These are phyloP conservation scores for Quercus lobata DNA, from an alignment of 331 rosid genomes.

Conservation along the genomic window DNA sequence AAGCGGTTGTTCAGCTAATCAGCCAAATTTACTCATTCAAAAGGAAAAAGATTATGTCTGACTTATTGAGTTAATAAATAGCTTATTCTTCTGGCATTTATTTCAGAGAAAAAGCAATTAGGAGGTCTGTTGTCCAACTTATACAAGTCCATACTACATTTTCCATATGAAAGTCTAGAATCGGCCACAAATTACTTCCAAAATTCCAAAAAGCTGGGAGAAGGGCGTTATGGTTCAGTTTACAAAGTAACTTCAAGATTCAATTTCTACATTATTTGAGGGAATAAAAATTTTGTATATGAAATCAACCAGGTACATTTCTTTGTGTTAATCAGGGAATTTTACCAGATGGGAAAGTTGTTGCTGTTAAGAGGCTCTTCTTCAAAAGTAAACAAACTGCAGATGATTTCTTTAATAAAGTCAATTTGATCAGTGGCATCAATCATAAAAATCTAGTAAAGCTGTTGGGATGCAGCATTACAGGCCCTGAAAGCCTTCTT, in stretches of 20 bases:
- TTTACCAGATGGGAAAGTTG: conserved; percentile 52
- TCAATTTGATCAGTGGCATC: conserved; percentile 64
- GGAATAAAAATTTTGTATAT: background rate
- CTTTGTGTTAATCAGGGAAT: conserved; percentile 42
- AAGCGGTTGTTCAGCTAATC: no score
- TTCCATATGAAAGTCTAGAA: conserved; percentile 64
- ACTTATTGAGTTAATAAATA: background rate
- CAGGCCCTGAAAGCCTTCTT: conserved; percentile 83
- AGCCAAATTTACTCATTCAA: no score
- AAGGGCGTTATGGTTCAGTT: conserved; percentile 91
- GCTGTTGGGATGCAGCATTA: conserved; percentile 76
- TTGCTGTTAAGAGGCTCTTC: conserved; percentile 72
- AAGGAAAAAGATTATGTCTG: background rate
- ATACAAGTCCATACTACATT: conserved; percentile 52
- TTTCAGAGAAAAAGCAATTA: conserved; percentile 50
- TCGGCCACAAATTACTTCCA: conserved; percentile 63
- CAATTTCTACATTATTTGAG: background rate
- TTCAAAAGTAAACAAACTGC: conserved; percentile 63
- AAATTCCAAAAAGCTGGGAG: conserved; percentile 59
- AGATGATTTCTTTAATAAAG: conserved; percentile 82
- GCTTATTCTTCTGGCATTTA: conserved; percentile 2
- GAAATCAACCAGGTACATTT: conserved; percentile 1
- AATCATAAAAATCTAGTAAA: conserved; percentile 59
- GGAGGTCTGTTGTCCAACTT: conserved; percentile 44
- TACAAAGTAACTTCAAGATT: conserved; percentile 31